A percentile compares a stretch with the other conserved stretches of the same genome.
phyloP scores from a whole-genome alignment of 805 yeast species.

The Metschnikowia amazonensis region DNA sequence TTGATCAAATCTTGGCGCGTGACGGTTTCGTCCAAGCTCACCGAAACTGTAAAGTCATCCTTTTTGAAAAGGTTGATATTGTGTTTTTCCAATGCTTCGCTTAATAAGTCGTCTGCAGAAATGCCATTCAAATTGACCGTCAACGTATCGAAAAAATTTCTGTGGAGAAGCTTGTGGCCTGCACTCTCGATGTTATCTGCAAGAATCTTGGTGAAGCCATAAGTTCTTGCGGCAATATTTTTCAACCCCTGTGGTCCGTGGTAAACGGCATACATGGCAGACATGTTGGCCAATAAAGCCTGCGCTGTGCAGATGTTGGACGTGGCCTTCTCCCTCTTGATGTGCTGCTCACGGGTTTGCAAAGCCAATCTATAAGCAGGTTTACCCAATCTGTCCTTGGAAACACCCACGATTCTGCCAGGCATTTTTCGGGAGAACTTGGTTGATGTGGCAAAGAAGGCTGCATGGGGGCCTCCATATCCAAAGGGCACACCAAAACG shows the following conservation, averaged over 20 bases:
- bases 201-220: slow-evolving; percentile 67
- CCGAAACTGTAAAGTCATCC: slow-evolving; percentile 55
- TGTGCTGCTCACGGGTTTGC: slow-evolving; percentile 98
- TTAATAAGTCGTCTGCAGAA: slow-evolving; percentile 53
- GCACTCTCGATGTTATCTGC: slow-evolving; percentile 50
- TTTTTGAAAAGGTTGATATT: slow-evolving; percentile 77
- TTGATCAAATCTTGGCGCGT: slow-evolving; percentile 55
- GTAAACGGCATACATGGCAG: slow-evolving; percentile 93
- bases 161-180: slow-evolving; percentile 50
- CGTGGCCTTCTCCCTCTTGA: slow-evolving; percentile 95
- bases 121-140: slow-evolving; percentile 54
- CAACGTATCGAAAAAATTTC: slow-evolving; percentile 82
- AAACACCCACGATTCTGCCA: slow-evolving; percentile 90
- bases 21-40: slow-evolving; percentile 91
- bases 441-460: slow-evolving; percentile 85
- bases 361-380: slow-evolving; percentile 88
- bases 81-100: slow-evolving; percentile 53
- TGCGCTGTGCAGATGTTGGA: slow-evolving; percentile 98
- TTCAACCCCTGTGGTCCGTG: slow-evolving; percentile 89
- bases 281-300: slow-evolving; percentile 90
- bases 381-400: slow-evolving; percentile 87
- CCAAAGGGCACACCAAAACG: slow-evolving; percentile 98
- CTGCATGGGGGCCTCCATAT: slow-evolving; percentile 99
- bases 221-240: slow-evolving; percentile 71
- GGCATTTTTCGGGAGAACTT: slow-evolving; percentile 88